Conservation (phyloP, 331 rosid species). For the Acacia concinna region DNA sequence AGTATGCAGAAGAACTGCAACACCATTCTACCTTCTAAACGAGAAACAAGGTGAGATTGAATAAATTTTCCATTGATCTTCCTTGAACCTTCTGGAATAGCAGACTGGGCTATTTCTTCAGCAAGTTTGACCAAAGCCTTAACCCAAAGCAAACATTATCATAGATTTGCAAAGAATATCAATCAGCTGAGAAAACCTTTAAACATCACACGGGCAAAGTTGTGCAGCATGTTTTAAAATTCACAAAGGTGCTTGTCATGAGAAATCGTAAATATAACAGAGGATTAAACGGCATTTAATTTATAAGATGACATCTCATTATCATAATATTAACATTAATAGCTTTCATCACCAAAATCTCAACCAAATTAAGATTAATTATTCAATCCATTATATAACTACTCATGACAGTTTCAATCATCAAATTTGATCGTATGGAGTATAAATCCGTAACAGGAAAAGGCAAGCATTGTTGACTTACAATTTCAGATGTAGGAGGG, state of each 20-base stretch:
- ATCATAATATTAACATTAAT: neutral
- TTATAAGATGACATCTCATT: neutral
- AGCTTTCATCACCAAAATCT: constrained; percentile 6
- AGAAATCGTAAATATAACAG: constrained; percentile 8
- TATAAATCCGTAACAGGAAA: constrained; percentile 18
- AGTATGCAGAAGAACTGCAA: constrained; percentile 26
- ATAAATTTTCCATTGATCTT: constrained; percentile 92
- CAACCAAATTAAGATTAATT: neutral
- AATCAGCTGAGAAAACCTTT: constrained; percentile 13
- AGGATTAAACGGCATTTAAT: constrained; percentile 14
- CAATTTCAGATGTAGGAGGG: neutral
- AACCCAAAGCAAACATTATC: constrained; percentile 28
- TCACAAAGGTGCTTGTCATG: neutral
- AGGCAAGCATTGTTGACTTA: neutral
- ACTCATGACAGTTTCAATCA: neutral
- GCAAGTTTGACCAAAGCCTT: constrained; percentile 80
- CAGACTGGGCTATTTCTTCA: constrained; percentile 74
- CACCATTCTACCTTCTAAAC: constrained; percentile 64
- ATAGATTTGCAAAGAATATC: constrained; percentile 12
- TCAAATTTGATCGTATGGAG: neutral
- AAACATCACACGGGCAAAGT: constrained; percentile 1
- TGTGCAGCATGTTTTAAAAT: neutral
- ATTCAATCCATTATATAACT: neutral
- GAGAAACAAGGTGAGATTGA: constrained; percentile 81
- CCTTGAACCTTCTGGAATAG: constrained; percentile 74